Evolutionary conservation across 768 basidiomycete genomes (phyloP).

Genomic region (Panaeolus papilionaceus): DNA sequence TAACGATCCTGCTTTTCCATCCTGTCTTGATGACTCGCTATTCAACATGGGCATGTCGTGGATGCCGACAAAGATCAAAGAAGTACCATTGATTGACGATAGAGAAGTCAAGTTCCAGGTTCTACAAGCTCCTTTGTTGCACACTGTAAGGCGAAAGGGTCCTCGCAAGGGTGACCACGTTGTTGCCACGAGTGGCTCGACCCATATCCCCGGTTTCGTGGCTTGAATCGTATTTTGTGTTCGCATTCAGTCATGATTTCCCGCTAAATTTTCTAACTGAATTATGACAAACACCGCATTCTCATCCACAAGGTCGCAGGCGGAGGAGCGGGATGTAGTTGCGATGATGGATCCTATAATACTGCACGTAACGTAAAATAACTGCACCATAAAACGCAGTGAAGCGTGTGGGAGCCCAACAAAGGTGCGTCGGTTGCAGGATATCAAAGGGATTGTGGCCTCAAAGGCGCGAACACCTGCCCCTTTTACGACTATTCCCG

Average conservation of each 20-base stretch:
- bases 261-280: neutral
- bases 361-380: neutral
- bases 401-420: neutral
- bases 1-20: no score
- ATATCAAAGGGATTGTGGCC: neutral
- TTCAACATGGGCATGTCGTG: no score
- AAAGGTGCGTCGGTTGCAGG: slow-evolving; percentile 1
- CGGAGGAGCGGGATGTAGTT: neutral
- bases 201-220: neutral
- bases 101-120: no score
- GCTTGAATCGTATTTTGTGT: neutral
- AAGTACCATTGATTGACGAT: no score
- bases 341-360: neutral
- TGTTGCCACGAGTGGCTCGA: no score
- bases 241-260: neutral
- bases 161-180: no score
- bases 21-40: no score
- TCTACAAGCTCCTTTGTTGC: no score
- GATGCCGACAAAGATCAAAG: no score
- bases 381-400: slow-evolving; percentile 7
- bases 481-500: slow-evolving; percentile 6
- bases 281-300: neutral
- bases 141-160: no score
- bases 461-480: slow-evolving; percentile 4
- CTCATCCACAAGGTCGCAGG: neutral